Percentiles rank a stretch among this genome's conserved stretches.
Evolutionary conservation across 2,329 filamentous ascomycete species (phyloP).

Genomic region (Ophiostoma sp.): DNA sequence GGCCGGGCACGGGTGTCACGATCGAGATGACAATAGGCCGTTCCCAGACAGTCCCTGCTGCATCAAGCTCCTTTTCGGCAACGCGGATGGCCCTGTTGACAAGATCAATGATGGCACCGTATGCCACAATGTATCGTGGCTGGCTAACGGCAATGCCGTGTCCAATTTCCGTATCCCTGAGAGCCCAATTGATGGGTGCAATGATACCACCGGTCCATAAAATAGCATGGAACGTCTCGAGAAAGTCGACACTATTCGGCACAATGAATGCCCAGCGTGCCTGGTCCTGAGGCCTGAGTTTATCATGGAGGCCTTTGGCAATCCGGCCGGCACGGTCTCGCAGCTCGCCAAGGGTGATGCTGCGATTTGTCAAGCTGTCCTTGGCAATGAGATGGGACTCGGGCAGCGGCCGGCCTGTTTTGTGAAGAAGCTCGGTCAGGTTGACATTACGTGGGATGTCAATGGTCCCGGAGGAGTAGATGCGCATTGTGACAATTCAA

Average conservation of each 20-base stretch:
- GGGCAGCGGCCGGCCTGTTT: slow-evolving; percentile 35
- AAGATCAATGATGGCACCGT: slow-evolving; percentile 33
- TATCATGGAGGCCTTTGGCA: slow-evolving; percentile 37
- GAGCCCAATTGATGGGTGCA: not conserved
- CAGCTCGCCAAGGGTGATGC: slow-evolving; percentile 41
- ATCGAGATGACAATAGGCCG: not conserved
- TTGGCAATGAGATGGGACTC: slow-evolving; percentile 41
- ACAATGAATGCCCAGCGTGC: slow-evolving; percentile 40
- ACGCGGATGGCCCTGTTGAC: slow-evolving; percentile 35
- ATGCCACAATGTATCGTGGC: slow-evolving; percentile 40
- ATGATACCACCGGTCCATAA: not conserved
- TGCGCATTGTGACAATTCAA: slow-evolving; percentile 30
- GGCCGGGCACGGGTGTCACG: not conserved
- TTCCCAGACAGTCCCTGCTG: slow-evolving; percentile 25
- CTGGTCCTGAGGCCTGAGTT: slow-evolving; percentile 35
- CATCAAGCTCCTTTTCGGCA: slow-evolving; percentile 31
- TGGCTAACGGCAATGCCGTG: slow-evolving; percentile 41
- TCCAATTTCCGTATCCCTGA: slow-evolving; percentile 28
- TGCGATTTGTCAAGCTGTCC: slow-evolving; percentile 43
- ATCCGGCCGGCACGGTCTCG: slow-evolving; percentile 39
- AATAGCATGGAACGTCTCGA: not conserved
- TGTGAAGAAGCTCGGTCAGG: slow-evolving; percentile 42
- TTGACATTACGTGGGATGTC: slow-evolving; percentile 39
- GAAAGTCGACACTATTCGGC: not conserved
- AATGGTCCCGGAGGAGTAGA: slow-evolving; percentile 34